Percentiles rank a stretch among this genome's conserved stretches.
Conservation (phyloP, 257 asterid species). For the Perilla frutescens region DNA sequence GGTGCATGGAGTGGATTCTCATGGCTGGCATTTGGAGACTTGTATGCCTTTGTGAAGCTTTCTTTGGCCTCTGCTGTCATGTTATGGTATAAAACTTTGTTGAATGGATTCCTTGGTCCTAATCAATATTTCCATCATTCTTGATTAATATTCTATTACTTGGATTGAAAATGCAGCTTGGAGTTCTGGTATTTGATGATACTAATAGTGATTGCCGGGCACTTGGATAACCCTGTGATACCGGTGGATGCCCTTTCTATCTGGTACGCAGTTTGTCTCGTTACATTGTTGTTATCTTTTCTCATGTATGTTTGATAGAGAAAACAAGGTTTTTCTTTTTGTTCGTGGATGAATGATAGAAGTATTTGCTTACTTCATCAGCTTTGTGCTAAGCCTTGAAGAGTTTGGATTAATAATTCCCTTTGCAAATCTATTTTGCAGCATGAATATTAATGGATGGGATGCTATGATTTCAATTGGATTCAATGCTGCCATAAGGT, state of each 20-base stretch:
- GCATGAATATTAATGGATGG: conserved; percentile 88
- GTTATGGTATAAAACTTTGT: conserved; percentile 61
- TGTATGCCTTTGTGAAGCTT: conserved; percentile 66
- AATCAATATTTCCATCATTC: neutral
- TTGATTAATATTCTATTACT: conserved; percentile 11
- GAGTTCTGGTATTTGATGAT: conserved; percentile 92
- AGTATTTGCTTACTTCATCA: too few relatives aligned
- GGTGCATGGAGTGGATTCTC: conserved; percentile 92
- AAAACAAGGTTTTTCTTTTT: neutral
- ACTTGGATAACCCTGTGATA: conserved; percentile 69
- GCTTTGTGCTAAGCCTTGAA: too few relatives aligned
- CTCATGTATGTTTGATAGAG: neutral
- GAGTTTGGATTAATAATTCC: too few relatives aligned
- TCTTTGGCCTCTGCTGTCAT: conserved; percentile 83
- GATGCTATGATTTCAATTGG: conserved; percentile 79
- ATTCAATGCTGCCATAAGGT: conserved; percentile 92
- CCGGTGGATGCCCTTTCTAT: conserved; percentile 90
- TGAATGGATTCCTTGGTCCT: neutral
- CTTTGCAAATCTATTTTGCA: conserved; percentile 33
- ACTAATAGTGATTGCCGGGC: conserved; percentile 70
- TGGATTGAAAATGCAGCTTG: conserved; percentile 59
- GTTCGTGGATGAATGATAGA: too few relatives aligned
- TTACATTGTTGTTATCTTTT: too few relatives aligned
- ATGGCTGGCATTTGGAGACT: conserved; percentile 71
- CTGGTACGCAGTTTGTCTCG: conserved; percentile 50